Conservation (phyloP, 1,284 basidiomycete genomes). For the Microbotryum scabiosae region DNA sequence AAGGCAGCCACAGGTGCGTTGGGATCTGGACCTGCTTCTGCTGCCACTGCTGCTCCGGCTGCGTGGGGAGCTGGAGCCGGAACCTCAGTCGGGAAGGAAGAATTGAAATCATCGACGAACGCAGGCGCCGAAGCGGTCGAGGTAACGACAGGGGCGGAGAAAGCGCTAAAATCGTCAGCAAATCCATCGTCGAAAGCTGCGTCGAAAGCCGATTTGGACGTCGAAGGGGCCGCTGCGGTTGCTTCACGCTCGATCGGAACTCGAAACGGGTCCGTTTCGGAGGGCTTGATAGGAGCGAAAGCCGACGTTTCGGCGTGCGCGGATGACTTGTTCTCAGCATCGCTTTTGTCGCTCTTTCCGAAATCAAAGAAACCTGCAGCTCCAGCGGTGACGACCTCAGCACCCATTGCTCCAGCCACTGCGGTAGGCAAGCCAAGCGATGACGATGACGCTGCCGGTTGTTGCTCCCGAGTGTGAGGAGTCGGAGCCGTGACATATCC, state of each 20-base stretch:
- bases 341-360: slow-evolving; percentile 6
- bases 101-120: slow-evolving; percentile 35
- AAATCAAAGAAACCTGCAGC: slow-evolving; percentile 6
- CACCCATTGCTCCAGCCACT: slow-evolving; percentile 35
- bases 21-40: too few relatives aligned
- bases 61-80: neutral
- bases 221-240: slow-evolving; percentile 24
- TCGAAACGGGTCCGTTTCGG: neutral
- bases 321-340: slow-evolving; percentile 18
- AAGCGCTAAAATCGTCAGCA: slow-evolving; percentile 15
- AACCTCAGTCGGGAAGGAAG: slow-evolving; percentile 2
- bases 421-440: slow-evolving; percentile 17
- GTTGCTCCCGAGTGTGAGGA: neutral
- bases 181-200: slow-evolving; percentile 61
- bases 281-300: neutral
- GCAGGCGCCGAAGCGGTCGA: slow-evolving; percentile 28
- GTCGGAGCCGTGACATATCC: slow-evolving; percentile 6
- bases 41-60: neutral
- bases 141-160: slow-evolving; percentile 6
- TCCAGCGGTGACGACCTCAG: slow-evolving; percentile 35
- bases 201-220: slow-evolving; percentile 45
- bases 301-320: slow-evolving; percentile 12
- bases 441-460: neutral
- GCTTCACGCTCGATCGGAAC: slow-evolving; percentile 9
- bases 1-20: too few relatives aligned